Evolutionary conservation across 805 yeast genomes (phyloP), one percentile per base, ranked within the genome.

Genomic region (Starmerella scarabaei): DNA sequence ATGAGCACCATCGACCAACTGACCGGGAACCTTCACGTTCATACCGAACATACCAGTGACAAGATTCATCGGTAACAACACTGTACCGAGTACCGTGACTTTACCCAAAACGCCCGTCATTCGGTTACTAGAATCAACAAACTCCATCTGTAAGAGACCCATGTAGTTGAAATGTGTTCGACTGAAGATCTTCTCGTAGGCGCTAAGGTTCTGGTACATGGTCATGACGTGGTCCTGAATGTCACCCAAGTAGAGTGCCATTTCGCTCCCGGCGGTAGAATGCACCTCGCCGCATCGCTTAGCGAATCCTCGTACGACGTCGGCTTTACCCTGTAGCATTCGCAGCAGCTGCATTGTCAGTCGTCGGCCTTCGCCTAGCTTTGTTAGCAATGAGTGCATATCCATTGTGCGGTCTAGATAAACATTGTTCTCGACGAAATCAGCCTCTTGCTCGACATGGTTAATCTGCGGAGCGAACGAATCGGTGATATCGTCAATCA

Each of bases 201-300:
- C 81, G 32, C 78, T 61, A 56, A 88, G 68, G 55, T 84, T 86
- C 63, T 85, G 95, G 61, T 75, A 80, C 96, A 88, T 88, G 15
- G 97, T 88, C 43, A 86, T 77, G 54, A 88, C 80, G 71, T 86
- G 97, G 68, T 86, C 96, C 63, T 85, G 95, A 56, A 86, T 86
- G 73, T 86, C 97, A 42, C 95, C 95, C 46, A 86, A 63, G 59
- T 83, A 88, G 48, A 86, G 67, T 0, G 93, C 94, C 61, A 86
- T 86, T 53, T 88, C 96, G 21, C 80, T 88, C 53, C 93, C 71
- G 37, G 95, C 94, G 51, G 62, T 63, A 35, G 57, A 57, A 27
- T 59, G 60, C 14, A 72, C 76, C 61, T 85, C 96, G 53, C 80
- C 86, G 60, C 95, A 85, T 53, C 97, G 71, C 59, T 88, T 88